These are phyloP conservation scores for Arachis monticola DNA, from an alignment of 331 rosid genomes.

Conservation along the genomic window DNA sequence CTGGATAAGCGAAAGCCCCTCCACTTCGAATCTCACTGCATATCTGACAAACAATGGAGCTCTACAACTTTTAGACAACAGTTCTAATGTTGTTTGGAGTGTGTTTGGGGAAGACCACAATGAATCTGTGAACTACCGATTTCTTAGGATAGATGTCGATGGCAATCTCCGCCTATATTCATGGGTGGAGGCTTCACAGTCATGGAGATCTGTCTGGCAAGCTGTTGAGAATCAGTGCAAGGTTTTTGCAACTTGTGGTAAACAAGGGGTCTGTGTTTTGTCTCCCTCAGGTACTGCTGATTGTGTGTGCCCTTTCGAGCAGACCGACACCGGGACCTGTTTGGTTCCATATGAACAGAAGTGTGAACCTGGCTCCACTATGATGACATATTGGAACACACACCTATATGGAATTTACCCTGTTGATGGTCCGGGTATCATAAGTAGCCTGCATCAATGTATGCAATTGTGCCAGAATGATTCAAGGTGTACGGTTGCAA, in stretches of 20 bases:
- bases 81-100: conserved; percentile 62
- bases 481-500: conserved; percentile 61
- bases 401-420: conserved; percentile 71
- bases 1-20: conserved; percentile 64
- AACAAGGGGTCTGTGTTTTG: conserved; percentile 65
- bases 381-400: conserved; percentile 48
- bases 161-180: conserved; percentile 87
- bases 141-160: conserved; percentile 77
- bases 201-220: conserved; percentile 85
- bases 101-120: conserved; percentile 74
- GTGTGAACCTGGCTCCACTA: conserved; percentile 53
- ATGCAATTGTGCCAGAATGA: conserved; percentile 62
- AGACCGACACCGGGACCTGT: conserved; percentile 50
- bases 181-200: conserved; percentile 57
- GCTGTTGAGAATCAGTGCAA: conserved; percentile 90
- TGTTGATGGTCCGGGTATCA: conserved; percentile 49
- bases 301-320: conserved; percentile 69
- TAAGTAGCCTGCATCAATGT: conserved; percentile 60
- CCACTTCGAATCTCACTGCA: conserved; percentile 62
- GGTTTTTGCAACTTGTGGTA: conserved; percentile 77
- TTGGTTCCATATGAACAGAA: conserved; percentile 47
- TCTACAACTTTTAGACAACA: conserved; percentile 60
- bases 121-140: conserved; percentile 59
- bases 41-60: conserved; percentile 63
- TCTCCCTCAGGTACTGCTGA: conserved; percentile 55